Conservation (phyloP, 371 early-diverging fungal genomes). For the Amoeboradix gromovi region DNA sequence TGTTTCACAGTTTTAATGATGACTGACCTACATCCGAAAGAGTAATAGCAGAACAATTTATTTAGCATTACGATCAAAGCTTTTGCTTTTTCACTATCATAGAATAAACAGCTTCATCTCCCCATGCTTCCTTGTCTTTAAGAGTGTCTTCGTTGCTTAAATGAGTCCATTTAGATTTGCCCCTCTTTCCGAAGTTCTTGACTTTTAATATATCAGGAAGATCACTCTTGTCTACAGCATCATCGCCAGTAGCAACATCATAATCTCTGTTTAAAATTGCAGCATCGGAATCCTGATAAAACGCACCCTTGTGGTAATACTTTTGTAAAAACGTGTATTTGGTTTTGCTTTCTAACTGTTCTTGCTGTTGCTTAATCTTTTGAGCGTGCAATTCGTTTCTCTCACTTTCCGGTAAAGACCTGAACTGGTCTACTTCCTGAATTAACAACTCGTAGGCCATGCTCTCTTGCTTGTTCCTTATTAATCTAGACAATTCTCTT, state of each 20-base stretch:
- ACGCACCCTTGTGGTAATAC: conserved; percentile 62
- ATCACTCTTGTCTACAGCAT: conserved; percentile 22
- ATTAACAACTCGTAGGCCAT: neutral
- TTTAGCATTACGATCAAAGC: neutral
- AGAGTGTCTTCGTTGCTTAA: conserved; percentile 48
- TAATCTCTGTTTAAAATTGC: conserved; percentile 28
- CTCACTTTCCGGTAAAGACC: neutral
- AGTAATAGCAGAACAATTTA: no score
- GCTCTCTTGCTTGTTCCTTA: neutral
- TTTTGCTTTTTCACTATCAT: neutral
- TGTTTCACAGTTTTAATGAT: no score
- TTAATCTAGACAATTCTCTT: neutral
- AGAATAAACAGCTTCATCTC: neutral
- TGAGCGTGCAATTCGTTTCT: neutral
- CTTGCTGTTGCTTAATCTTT: neutral
- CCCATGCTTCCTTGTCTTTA: neutral
- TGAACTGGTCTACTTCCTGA: neutral
- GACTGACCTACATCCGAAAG: no score
- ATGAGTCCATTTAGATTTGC: conserved; percentile 64
- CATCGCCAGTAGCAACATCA: conserved; percentile 40
- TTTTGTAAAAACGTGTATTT: conserved; percentile 31
- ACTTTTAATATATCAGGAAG: conserved; percentile 64
- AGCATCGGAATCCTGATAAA: conserved; percentile 27
- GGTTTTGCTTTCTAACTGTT: no score
- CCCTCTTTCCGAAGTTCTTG: conserved; percentile 54